phyloP scores from a whole-genome alignment of 768 basidiomycete species.

The Infundibulicybe gibba region DNA sequence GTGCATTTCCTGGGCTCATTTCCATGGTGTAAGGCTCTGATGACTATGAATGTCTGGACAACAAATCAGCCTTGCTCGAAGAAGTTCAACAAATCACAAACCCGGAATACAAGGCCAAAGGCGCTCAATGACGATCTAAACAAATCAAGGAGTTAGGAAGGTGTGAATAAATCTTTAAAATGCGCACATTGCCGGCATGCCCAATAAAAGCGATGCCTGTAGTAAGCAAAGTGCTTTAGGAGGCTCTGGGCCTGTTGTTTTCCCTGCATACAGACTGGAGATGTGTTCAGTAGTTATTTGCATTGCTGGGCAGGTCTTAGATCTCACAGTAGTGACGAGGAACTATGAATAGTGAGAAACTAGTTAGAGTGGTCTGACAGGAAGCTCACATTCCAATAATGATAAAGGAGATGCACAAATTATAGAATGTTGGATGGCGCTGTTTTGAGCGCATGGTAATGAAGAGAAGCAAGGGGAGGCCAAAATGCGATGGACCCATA shows the following conservation, averaged over 20 bases:
- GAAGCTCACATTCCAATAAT: constrained; percentile 40
- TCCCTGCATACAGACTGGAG: constrained; percentile 41
- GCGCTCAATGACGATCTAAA: too few species aligned
- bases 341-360: too few species aligned
- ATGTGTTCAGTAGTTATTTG: too few species aligned
- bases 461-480: constrained; percentile 39
- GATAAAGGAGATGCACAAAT: constrained; percentile 41
- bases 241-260: constrained; percentile 40
- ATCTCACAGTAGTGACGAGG: constrained; percentile 38
- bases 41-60: constrained; percentile 39
- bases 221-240: constrained; percentile 36
- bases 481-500: constrained; percentile 47
- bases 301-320: constrained; percentile 19
- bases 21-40: constrained; percentile 32
- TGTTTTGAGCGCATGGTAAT: constrained; percentile 36
- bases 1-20: constrained; percentile 23
- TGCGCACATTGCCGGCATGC: constrained; percentile 40
- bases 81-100: background rate
- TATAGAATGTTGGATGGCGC: constrained; percentile 44
- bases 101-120: constrained; percentile 38
- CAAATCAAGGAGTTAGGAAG: too few species aligned
- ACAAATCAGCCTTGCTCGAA: too few species aligned
- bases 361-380: constrained; percentile 8
- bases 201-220: constrained; percentile 45
- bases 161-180: constrained; percentile 18